Percentiles rank a stretch among this genome's conserved stretches.
Evolutionary conservation across 495 filamentous ascomycete genomes (phyloP).

Genomic region (Xylaria telfairii): DNA sequence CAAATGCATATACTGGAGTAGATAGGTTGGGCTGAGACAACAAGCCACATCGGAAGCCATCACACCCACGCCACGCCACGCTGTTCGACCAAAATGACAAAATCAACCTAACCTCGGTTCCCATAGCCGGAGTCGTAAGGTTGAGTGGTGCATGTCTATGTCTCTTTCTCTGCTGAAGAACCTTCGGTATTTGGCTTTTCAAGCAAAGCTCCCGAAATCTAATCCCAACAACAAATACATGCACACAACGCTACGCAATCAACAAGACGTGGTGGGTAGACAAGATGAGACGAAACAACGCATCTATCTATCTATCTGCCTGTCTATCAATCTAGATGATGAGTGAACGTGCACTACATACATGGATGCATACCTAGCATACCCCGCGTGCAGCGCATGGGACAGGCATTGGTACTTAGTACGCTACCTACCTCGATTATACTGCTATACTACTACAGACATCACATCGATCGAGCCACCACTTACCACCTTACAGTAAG

Average conservation of each 20-base stretch:
- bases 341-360: slow-evolving; percentile 11
- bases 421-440: too few species aligned
- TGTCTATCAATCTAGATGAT: too few species aligned
- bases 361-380: background rate
- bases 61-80: background rate
- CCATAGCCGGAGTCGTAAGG: background rate
- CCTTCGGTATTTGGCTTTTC: background rate
- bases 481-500: background rate
- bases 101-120: slow-evolving; percentile 1
- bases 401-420: background rate
- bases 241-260: background rate
- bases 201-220: background rate
- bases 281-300: background rate
- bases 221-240: background rate
- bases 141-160: background rate
- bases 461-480: background rate
- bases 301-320: background rate
- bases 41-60: background rate
- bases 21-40: background rate
- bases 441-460: background rate
- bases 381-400: background rate
- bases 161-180: background rate
- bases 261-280: background rate
- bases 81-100: background rate
- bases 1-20: background rate